Evolutionary conservation across 805 yeast genomes (phyloP).

Genomic region (Candida ulmi): DNA sequence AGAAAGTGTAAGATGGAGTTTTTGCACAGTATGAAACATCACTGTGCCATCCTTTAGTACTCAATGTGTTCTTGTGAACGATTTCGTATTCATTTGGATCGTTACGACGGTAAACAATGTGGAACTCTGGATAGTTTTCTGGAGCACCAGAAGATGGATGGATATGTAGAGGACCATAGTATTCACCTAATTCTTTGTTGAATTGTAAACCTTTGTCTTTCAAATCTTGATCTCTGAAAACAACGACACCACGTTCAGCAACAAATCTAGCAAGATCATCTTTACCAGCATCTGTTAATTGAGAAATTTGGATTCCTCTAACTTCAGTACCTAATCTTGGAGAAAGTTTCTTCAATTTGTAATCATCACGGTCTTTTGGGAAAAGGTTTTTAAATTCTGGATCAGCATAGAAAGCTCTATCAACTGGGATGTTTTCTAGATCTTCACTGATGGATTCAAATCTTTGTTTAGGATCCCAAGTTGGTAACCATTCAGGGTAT

Average conservation of each 20-base stretch:
- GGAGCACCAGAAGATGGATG: conserved; percentile 77
- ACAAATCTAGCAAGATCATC: conserved; percentile 66
- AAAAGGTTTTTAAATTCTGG: conserved; percentile 47
- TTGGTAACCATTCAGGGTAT: conserved; percentile 58
- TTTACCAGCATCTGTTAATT: conserved; percentile 46
- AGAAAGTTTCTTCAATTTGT: conserved; percentile 38
- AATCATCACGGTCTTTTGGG: conserved; percentile 26
- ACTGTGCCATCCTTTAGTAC: conserved; percentile 51
- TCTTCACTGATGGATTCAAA: conserved; percentile 43
- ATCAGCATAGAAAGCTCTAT: conserved; percentile 67
- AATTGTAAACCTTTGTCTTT: conserved; percentile 46
- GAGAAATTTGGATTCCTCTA: conserved; percentile 52
- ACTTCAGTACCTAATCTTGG: conserved; percentile 71
- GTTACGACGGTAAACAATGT: conserved; percentile 49
- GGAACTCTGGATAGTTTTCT: conserved; percentile 50
- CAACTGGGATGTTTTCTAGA: conserved; percentile 42
- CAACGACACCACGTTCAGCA: conserved; percentile 66
- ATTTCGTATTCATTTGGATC: conserved; percentile 28
- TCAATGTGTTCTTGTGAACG: conserved; percentile 20
- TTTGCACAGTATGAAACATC: conserved; percentile 71
- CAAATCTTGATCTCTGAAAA: conserved; percentile 63
- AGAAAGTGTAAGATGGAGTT: conserved; percentile 68
- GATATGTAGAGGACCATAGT: conserved; percentile 67
- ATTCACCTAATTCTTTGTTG: conserved; percentile 45
- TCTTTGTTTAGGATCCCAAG: conserved; percentile 60